Base-by-base conservation (phyloP, 2,329 filamentous ascomycete species). In the Colletotrichum sp. region DNA sequence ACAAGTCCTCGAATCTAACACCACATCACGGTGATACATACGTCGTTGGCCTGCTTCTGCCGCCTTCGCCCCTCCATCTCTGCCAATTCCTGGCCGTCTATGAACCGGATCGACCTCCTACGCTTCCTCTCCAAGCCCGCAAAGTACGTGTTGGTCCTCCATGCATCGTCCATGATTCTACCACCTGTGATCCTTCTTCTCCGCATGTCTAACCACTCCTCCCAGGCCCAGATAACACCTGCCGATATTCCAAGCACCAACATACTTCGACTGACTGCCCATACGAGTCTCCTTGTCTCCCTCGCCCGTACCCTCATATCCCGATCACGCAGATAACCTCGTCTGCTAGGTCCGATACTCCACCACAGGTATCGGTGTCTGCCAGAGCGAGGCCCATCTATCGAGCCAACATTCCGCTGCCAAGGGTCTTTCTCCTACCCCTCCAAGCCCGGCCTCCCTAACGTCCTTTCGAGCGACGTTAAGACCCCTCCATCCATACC, bases 41-140 rank as follows among this genome's bases (percentile, higher is more conserved):
- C n/a, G 29, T 73, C 68, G 68, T 66, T 27, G 61, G 67, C 68
- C 33, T 54, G 31, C 62, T 29, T 64, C 66, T 70, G 24, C 54
- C 51, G 47, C 47, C 54, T 62, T 73, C 66, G 66, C 55, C 21
- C 43, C 21, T 31, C 68, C 33, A 58, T 33, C 34, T 12, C 47
- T 34, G 62, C 36, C 55, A 12, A 68, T 74, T 69, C 36, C 70
- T 73, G 71, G 66, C 55, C 66, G 91, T 94, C 92, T 93, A 98
- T 98, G 95, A 96, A 92, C 93, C 93, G 90, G 85, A 94, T 93
- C 87, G 94, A 97, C 86, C 92, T 97, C 82, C 91, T 98, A 83
- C 94, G 95, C 87, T 97, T 97, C 88, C 92, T 98, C 80, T 97
- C 95, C 83, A 97, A 97, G 90, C 95, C 95, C 83, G 94, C 95